Conservation (phyloP, 352 stramenopile species). For the Phytophthora capsici region DNA sequence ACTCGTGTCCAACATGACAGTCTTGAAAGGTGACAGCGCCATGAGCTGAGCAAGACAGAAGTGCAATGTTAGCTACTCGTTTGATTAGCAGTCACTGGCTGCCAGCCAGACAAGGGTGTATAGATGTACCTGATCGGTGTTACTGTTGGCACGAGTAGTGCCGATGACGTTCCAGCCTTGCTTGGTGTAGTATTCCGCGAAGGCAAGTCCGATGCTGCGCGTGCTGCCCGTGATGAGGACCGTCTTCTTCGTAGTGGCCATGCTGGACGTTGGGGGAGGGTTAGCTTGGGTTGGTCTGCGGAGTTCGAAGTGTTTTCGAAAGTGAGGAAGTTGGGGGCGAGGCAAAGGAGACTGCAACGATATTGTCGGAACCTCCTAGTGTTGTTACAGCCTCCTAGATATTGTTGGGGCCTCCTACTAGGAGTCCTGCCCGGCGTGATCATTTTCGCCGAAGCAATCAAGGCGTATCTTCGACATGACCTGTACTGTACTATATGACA, state of each 20-base stretch:
- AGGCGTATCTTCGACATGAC: too few species aligned
- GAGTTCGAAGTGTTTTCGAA: constrained; percentile 11
- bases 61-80: background rate
- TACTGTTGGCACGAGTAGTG: constrained; percentile 36
- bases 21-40: constrained; percentile 40
- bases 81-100: constrained; percentile 7
- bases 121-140: constrained; percentile 36
- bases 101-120: too few species aligned
- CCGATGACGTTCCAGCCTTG: constrained; percentile 52
- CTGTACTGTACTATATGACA: too few species aligned
- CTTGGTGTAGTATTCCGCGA: constrained; percentile 49
- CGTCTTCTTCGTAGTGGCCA: constrained; percentile 36
- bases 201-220: constrained; percentile 48
- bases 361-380: too few species aligned
- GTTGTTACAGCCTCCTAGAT: too few species aligned
- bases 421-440: too few species aligned
- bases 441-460: too few species aligned
- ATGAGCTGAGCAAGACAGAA: constrained; percentile 14
- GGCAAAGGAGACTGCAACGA: too few species aligned
- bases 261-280: background rate
- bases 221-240: constrained; percentile 56
- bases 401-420: too few species aligned
- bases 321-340: constrained; percentile 13
- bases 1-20: constrained; percentile 48
- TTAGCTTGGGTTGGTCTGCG: background rate